Conservation (phyloP, 1,139 yeast genomes). For the Yamadazyma spencermartinsiae region DNA sequence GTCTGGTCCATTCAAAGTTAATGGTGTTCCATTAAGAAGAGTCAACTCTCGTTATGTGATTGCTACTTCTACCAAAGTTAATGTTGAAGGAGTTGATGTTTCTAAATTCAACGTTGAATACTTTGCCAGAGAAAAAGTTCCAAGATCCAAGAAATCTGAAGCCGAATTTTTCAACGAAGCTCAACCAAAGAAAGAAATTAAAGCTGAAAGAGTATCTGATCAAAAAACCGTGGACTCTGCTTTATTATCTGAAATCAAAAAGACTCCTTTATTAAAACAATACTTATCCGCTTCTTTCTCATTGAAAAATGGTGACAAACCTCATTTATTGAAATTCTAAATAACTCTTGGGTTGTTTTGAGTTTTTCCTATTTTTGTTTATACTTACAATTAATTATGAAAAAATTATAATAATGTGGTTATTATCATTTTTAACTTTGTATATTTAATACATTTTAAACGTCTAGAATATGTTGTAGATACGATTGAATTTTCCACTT, state of each 20-base stretch:
- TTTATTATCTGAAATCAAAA: slow-evolving; percentile 90
- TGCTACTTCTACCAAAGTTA: slow-evolving; percentile 95
- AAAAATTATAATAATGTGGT: slow-evolving; percentile 16
- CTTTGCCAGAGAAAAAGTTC: slow-evolving; percentile 94
- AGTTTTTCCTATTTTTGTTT: slow-evolving; percentile 8
- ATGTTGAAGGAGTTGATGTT: slow-evolving; percentile 78
- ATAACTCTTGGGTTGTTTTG: slow-evolving; percentile 10
- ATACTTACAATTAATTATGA: slow-evolving; percentile 13
- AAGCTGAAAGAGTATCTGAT: slow-evolving; percentile 96
- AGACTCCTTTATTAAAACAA: slow-evolving; percentile 97
- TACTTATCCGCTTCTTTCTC: slow-evolving; percentile 97
- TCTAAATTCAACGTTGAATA: slow-evolving; percentile 93
- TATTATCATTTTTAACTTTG: slow-evolving; percentile 25
- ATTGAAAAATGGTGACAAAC: slow-evolving; percentile 98
- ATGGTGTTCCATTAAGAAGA: slow-evolving; percentile 99
- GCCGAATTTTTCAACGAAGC: slow-evolving; percentile 93
- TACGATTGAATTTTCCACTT: background rate
- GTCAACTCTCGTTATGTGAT: slow-evolving; percentile 98
- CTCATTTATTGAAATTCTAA: slow-evolving; percentile 98
- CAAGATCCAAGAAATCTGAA: slow-evolving; percentile 79
- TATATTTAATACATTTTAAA: slow-evolving; percentile 37
- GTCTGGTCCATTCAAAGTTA: slow-evolving; percentile 99
- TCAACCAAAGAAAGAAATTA: slow-evolving; percentile 82
- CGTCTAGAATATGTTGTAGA: slow-evolving; percentile 1
- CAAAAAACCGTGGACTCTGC: slow-evolving; percentile 97